phyloP scores from a whole-genome alignment of 2,329 filamentous ascomycete species.

The Penicillium sp. region DNA sequence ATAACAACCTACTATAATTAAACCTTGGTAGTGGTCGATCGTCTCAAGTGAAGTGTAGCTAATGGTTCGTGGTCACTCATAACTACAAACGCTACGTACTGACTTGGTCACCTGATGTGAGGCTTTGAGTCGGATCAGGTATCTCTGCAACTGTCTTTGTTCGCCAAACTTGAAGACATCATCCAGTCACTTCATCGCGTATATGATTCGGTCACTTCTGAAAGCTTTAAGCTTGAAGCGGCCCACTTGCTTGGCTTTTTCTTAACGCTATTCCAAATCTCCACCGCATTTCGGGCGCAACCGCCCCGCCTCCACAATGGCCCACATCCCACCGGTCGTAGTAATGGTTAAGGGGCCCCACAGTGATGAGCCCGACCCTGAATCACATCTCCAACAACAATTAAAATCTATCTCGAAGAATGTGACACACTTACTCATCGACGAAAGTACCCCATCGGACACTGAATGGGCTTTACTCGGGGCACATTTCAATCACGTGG shows the following conservation, averaged over 20 bases:
- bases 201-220: not conserved
- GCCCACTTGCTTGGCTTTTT: not conserved
- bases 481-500: slow-evolving; percentile 21
- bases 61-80: no score
- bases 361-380: slow-evolving; percentile 3
- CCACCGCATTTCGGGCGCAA: not conserved
- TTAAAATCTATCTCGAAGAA: slow-evolving; percentile 18
- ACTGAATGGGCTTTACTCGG: slow-evolving; percentile 25
- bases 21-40: no score
- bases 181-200: not conserved
- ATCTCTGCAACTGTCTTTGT: not conserved
- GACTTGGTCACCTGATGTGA: no score
- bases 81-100: no score
- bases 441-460: slow-evolving; percentile 22
- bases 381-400: slow-evolving; percentile 12
- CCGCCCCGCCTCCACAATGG: slow-evolving; percentile 3
- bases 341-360: slow-evolving; percentile 15
- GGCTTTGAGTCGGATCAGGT: not conserved
- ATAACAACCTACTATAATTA: no score
- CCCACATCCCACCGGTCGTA: not conserved
- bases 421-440: slow-evolving; percentile 13
- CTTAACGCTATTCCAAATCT: not conserved
- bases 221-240: not conserved
- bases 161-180: not conserved
- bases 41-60: no score